Evolutionary conservation across 1,284 basidiomycete species (phyloP), one percentile per base, ranked within the genome.

Genomic region (Leccinum huronense): DNA sequence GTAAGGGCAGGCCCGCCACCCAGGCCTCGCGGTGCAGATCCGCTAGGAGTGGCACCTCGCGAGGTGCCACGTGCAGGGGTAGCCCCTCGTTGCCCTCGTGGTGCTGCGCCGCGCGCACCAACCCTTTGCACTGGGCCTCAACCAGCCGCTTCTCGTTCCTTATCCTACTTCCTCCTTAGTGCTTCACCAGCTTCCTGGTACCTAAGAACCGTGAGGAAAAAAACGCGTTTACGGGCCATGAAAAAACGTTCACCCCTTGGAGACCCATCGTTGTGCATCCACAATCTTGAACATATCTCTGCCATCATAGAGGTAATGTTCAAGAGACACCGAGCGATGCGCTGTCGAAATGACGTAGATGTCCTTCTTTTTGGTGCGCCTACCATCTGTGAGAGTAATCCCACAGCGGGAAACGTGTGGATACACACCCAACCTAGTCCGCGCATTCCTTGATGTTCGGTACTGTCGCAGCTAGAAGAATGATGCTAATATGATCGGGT

Each of bases 401-500:
- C 23, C 51, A 14, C 48, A 59, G 60, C 38, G 62, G 58, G 63
- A 45, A 55, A 57, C 62, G 56, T 16, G 54, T 59, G 66, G 55
- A 30, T n/a, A 76, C 89, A 73, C 75, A 97, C 95, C 95, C 97
- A 65, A 99, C 97, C 97, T 97, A 99, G 72, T 97, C 96, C 2
- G 97, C 97, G 75, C 99, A 99, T 74, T 99, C 97, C 72, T 93
- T 95, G 2, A 96, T 95, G 74, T 99, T 99, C 3, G 97, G 97
- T 0, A 99, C 97, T 0, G 97, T 99, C 0, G 97, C 97, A 3
- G 97, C 98, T 14, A 99, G 82, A 36, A 99, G 82, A 64, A 99
- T 97, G 73, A 98, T 97, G 75, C 91, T 96, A 74, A 98, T 92
- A 77, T 98, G 95, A 68, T 98, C 95, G 1, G 95, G 95, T 11